Evolutionary conservation across 441 rosid species (phyloP).

Genomic region (Pelargonium australe): DNA sequence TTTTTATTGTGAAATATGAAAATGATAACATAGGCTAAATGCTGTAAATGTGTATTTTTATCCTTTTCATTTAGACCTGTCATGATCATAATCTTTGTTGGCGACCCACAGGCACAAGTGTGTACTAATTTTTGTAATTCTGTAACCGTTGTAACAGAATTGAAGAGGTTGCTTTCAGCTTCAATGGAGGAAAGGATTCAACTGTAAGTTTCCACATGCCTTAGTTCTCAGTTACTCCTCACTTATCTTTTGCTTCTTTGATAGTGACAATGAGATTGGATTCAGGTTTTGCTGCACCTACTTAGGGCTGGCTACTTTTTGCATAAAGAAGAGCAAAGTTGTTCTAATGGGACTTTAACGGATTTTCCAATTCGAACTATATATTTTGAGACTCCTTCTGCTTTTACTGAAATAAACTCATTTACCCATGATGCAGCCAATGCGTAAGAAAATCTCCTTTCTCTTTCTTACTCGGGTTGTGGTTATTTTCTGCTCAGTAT

Average conservation of each 20-base stretch:
- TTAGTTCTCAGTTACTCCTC: conserved; percentile 8
- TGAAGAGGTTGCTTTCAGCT: conserved; percentile 97
- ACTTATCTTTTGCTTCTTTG: conserved; percentile 18
- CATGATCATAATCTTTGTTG: neutral
- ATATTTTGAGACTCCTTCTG: conserved; percentile 82
- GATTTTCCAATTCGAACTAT: conserved; percentile 81
- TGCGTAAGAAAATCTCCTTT: conserved; percentile 37
- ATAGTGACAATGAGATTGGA: conserved; percentile 21
- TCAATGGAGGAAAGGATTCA: conserved; percentile 98
- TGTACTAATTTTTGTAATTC: conserved; percentile 11
- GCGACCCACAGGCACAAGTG: neutral
- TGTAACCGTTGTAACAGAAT: conserved; percentile 40
- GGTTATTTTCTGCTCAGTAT: neutral
- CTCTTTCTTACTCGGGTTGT: neutral
- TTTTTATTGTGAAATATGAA: neutral
- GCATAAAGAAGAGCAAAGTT: conserved; percentile 50
- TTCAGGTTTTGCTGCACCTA: conserved; percentile 86
- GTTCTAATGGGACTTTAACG: conserved; percentile 50
- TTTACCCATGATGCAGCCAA: conserved; percentile 83
- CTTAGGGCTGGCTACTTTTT: conserved; percentile 91
- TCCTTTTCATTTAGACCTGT: neutral
- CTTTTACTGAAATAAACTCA: conserved; percentile 82
- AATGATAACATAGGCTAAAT: neutral
- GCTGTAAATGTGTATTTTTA: neutral
- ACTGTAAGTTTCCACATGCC: conserved; percentile 52